Base-by-base conservation (phyloP, 345 rosid species). In the Nephelium lappaceum region DNA sequence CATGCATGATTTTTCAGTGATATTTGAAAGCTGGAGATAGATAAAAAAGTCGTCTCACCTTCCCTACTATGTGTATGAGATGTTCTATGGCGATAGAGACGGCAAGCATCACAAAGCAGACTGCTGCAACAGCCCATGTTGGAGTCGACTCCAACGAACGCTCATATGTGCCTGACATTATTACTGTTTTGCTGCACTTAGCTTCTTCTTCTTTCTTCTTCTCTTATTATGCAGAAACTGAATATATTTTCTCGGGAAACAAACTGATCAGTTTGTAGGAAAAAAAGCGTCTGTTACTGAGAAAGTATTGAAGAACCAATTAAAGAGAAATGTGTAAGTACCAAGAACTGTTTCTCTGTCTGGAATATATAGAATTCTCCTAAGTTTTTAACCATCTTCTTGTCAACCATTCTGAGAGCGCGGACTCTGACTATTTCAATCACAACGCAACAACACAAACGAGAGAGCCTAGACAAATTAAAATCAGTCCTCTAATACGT, bases 101-200 rank as follows among this genome's bases (percentile, higher is more conserved):
- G 68, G 81, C 85, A 76, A 95, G 76, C 81, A 95, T 66, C 63
- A 85, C 93, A 71, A 92, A 86, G 81, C 91, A 92, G 60, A 95
- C 98, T 65, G 82, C 87, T 65, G 99, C 98, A 73, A 95, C 89
- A 36, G 98, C 95, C 99, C 99, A 95, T 11, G 99, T 95, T 41
- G 99, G 89, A 3, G 99, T 95, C 51, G 87, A 70, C 77, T 88
- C 91, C 65, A 95, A 42, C 49, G 92, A 63, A 24, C 91, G 78
- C 62, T 83, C 77, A 39, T 0, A 10, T 1, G 0, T 0, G 0
- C 19, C 24, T 16, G 19, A 76, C 16, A 83, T 74, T 86, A 87
- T 87, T 24, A 66, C 6, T 4, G 58, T 15, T 53, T 15, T 53
- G 12, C 51, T 3, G 60, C 5, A 53, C 64, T 60, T 23, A n/a